Base-by-base conservation (phyloP, 805 yeast species). In the Candida morakotiae region DNA sequence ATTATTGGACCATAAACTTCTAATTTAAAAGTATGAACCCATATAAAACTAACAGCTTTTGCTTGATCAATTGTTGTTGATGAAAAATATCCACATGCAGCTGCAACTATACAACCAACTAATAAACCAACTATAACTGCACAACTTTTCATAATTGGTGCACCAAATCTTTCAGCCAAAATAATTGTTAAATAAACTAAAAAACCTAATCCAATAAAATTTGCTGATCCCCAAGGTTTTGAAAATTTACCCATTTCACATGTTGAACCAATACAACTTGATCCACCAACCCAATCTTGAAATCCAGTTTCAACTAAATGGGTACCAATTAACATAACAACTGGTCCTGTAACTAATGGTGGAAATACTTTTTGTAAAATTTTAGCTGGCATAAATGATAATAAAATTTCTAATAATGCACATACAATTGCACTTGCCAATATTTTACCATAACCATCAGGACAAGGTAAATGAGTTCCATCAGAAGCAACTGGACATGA, bases 101-200 rank as follows among this genome's bases (percentile, higher is more conserved):
- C 95, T 25, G 93, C 95, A 33, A 88, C 93, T 43, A 88, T 84
- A 67, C 96, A 87, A 22, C 96, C 96, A 25, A 86, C 79, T 19
- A 89, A 63, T 41, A 88, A 67, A 25, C 96, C 96, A 27, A 81
- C 64, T 48, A 88, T 84, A 35, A 88, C 95, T 1, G 96, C 93
- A 73, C 96, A 87, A 2, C 95, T 84, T 55, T 84, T 87, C 93
- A 88, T 84, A 52, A 88, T 83, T 38, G 97, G 97, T 15, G 96
- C 79, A 19, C 97, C 97, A 73, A 83, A 88, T 56, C 79, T 78
- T 60, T 89, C 96, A 52, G 83, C 75, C 22, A 87, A 38, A 39
- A 88, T 71, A 52, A 89, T 87, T 5, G 86, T 67, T 19, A 77
- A 71, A 53, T 76, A 85, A 9, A 87, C 96, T 24, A 82, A 62